These are phyloP conservation scores for Dendrocalamus sinicus DNA, from an alignment of 176 grass and related monocot species.

Conservation along the genomic window DNA sequence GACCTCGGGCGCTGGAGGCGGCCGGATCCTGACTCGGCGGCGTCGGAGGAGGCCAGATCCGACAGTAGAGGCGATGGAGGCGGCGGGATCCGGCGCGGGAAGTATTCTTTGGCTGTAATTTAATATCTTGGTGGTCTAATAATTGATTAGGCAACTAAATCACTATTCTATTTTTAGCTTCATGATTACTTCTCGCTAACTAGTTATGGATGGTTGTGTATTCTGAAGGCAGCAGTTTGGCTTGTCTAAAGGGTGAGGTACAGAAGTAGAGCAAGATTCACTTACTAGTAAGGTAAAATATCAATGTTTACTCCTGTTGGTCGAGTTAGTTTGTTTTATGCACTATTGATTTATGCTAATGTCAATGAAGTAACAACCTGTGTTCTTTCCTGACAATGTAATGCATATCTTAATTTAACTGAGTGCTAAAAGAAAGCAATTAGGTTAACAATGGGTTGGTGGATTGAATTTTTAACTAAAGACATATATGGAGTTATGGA, in stretches of 20 bases:
- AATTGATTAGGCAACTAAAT: conserved; percentile 58
- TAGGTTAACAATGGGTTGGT: no score
- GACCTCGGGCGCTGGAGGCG: no score
- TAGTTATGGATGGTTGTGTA: conserved; percentile 34
- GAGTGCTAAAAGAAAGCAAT: no score
- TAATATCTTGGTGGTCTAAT: conserved; percentile 47
- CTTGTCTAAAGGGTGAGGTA: conserved; percentile 36
- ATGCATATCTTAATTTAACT: no score
- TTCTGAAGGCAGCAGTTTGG: conserved; percentile 26
- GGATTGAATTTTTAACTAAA: no score
- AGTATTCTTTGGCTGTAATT: no score
- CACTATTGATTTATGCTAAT: conserved; percentile 43
- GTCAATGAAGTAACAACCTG: conserved; percentile 1
- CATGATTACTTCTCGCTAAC: conserved; percentile 35
- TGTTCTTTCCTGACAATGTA: conserved; percentile 23
- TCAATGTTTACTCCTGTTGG: conserved; percentile 33
- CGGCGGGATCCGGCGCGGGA: no score
- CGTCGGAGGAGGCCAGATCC: no score
- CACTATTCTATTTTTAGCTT: conserved; percentile 44
- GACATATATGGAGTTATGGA: no score
- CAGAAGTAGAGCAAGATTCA: background rate
- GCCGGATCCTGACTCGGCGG: no score
- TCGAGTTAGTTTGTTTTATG: conserved; percentile 28
- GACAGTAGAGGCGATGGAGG: no score
- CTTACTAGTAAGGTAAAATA: conserved; percentile 46